phyloP scores from a whole-genome alignment of 164 flowering plant genomes.

The Paratinospora sagittata region DNA sequence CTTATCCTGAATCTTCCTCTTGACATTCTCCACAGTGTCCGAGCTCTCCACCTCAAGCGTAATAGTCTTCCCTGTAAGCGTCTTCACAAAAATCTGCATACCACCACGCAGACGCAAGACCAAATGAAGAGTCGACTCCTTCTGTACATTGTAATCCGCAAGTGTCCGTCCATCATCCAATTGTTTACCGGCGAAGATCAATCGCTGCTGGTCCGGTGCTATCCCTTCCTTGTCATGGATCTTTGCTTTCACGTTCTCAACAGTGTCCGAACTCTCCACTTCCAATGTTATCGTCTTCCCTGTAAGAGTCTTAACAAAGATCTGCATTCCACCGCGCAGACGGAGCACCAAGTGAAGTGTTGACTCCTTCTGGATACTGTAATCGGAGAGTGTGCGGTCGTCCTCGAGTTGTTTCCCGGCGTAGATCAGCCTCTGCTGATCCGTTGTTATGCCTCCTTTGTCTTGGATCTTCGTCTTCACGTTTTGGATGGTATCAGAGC shows the following conservation, averaged over 20 bases:
- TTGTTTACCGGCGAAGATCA: slow-evolving; percentile 3
- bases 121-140: neutral
- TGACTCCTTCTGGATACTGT: neutral
- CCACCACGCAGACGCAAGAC: neutral
- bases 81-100: too few species aligned
- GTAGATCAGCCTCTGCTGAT: neutral
- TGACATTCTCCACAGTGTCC: too few species aligned
- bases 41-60: too few species aligned
- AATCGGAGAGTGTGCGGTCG: neutral
- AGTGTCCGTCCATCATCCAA: neutral
- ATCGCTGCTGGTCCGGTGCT: neutral
- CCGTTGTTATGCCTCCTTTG: neutral
- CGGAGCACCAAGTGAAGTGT: neutral
- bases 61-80: too few species aligned
- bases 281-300: neutral
- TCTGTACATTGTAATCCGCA: neutral
- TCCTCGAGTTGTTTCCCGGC: neutral
- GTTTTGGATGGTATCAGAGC: neutral
- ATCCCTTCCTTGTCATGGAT: neutral
- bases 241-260: neutral
- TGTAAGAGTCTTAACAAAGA: neutral
- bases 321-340: too few species aligned
- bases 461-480: neutral
- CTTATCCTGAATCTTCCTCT: too few species aligned
- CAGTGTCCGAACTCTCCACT: slow-evolving; percentile 2